Evolutionary conservation across 495 filamentous ascomycete species (phyloP), one percentile per base, ranked within the genome.

Genomic region (Penicillium cosmopolitanum): DNA sequence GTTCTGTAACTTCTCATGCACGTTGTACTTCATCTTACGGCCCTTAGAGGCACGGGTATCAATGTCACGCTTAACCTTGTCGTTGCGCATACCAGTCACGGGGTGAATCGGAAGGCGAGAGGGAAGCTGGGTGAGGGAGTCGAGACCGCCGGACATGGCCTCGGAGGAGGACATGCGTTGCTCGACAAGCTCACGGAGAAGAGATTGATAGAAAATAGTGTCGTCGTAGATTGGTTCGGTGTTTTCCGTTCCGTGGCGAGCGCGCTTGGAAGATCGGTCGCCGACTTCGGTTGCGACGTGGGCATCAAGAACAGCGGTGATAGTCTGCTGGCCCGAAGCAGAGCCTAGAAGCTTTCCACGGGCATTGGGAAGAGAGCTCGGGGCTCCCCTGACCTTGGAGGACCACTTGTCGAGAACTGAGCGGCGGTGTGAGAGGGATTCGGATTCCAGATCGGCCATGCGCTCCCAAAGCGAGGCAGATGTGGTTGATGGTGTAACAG

Each of bases 11-110:
- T 97, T 98, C 78, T 98, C 93, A 66, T 98, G 94, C 16, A 98
- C 92, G 48, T 88, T 91, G 74, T 90, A 98, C 46, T 89, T 79
- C 84, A 98, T 83, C 76, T 97, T 98, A 52, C 95, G 79, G 5
- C 95, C 95, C 77, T 98, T 98, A 65, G 92, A 96, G 11, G 96
- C 96, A 64, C 92, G 94, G 15, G 92, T 92, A 75, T 98, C 95
- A 16, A 98, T 88, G 35, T 86, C 80, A 62, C 91, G 89, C 75
- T 89, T 88, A 18, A 86, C 85, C 71, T 93, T 95, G 51, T 89
- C 89, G 64, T 93, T 91, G 71, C 87, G 89, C 70, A 86, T 87
- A 48, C 89, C 90, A 16, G 84, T 85, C 12, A 78, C 63, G 0
- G 73, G 73, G 55, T 80, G 77, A 8, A 80, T 69, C 5, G 68